Evolutionary conservation across 2,329 filamentous ascomycete species (phyloP), one percentile per base, ranked within the genome.

Genomic region (Monosporascus sp.): DNA sequence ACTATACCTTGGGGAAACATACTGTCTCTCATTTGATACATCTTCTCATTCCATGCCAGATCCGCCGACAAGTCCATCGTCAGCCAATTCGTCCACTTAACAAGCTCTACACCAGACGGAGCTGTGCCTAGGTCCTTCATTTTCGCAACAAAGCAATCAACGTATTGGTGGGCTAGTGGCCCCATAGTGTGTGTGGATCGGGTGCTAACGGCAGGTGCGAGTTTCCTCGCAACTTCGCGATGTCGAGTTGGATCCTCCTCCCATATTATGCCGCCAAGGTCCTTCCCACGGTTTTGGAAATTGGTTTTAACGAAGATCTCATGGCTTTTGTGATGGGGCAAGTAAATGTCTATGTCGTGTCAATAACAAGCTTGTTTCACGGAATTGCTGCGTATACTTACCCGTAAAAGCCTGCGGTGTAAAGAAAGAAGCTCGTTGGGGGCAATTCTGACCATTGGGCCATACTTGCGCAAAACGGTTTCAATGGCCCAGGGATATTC

Each of bases 191-290:
- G 52, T 15, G 58, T 54, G 3, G 57, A 50, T 5, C 55, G 46
- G 1, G n/a, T 44, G 35, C 61, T 64, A 31, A 65, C 65, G 4
- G 60, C 63, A 7, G 64, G 62, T 1, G 56, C 45, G 2, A 65
- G 24, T 51, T 60, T 56, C 37, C 58, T 51, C 3, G 61, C 53
- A 3, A 65, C 57, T 22, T 54, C 52, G 6, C 54, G 59, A 41
- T 62, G 64, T 8, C 48, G 50, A 1, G 49, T 46, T 6, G 62
- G 62, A 18, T 65, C 58, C 26, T 56, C 38, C 28, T 66, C 64
- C 58, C 59, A 63, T 5, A 58, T 53, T 5, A 65, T 26, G 2
- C 60, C 62, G 3, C 52, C 53, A 3, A 59, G 49, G 17, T 57
- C 53, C 5, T 52, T 54, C 6, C 60, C 62, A n/a, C 55, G 56